phyloP scores from a whole-genome alignment of 768 basidiomycete genomes.

The Russula emetica region DNA sequence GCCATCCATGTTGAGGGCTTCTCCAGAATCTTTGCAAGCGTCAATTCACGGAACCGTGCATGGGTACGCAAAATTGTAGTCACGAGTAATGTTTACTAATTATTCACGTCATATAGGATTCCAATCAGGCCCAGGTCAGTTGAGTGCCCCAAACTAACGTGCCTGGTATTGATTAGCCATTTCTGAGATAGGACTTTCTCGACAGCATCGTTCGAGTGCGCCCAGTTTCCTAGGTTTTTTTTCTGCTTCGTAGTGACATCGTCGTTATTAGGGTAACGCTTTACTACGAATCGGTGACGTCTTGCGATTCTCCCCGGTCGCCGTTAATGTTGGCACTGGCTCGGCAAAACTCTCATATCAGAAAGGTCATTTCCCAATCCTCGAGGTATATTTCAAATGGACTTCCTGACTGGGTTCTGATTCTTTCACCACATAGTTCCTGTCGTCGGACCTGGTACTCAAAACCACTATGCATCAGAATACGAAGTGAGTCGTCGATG shows the following conservation, averaged over 20 bases:
- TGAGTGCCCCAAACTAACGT: background rate
- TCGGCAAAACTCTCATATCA: conserved; percentile 33
- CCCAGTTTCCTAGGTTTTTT: background rate
- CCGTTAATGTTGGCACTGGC: conserved; percentile 21
- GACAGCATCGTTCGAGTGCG: conserved; percentile 30
- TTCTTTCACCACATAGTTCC: conserved; percentile 29
- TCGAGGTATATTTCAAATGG: conserved; percentile 29
- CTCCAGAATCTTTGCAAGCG: conserved; percentile 30
- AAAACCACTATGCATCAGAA: conserved; percentile 34
- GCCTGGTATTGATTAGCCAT: background rate
- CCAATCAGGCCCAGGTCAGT: conserved; percentile 34
- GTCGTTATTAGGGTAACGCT: conserved; percentile 30
- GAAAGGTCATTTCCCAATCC: conserved; percentile 34
- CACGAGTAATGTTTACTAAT: background rate
- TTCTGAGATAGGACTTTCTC: conserved; percentile 30
- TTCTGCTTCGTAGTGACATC: background rate
- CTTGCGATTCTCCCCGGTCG: conserved; percentile 30
- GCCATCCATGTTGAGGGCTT: conserved; percentile 31
- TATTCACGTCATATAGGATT: conserved; percentile 21
- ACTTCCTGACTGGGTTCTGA: background rate
- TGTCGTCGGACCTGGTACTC: conserved; percentile 33
- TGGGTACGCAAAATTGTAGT: conserved; percentile 28
- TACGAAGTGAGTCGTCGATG: conserved; percentile 31
- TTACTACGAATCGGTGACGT: conserved; percentile 35
- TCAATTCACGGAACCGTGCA: conserved; percentile 29